Percentiles rank a stretch among this genome's conserved stretches.
Evolutionary conservation across 2,329 filamentous ascomycete genomes (phyloP).

Genomic region (Metarhizium humberi): DNA sequence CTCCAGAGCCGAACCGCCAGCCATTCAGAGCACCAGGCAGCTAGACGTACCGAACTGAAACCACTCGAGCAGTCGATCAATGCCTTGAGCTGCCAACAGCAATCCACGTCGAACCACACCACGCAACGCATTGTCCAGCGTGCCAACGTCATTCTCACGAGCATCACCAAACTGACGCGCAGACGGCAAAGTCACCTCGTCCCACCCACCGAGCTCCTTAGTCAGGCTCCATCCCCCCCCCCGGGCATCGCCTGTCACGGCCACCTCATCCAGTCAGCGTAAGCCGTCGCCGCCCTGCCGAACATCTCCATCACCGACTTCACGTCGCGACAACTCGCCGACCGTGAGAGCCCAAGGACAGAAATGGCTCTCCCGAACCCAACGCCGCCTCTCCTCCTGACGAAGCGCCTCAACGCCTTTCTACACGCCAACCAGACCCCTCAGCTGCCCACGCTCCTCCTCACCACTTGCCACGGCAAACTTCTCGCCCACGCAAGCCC

Average conservation of each 20-base stretch:
- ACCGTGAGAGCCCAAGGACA: background rate
- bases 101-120: background rate
- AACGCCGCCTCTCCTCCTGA: conserved; percentile 52
- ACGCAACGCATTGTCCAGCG: background rate
- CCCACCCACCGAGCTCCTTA: too few species aligned
- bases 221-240: too few species aligned
- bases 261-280: too few species aligned
- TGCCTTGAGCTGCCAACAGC: background rate
- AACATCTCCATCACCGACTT: background rate
- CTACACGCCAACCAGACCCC: conserved; percentile 48
- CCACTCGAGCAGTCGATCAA: too few species aligned
- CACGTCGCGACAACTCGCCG: background rate
- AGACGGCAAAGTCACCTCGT: background rate
- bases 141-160: background rate
- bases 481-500: conserved; percentile 53
- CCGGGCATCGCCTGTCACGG: too few species aligned
- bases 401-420: conserved; percentile 54
- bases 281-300: too few species aligned
- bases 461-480: conserved; percentile 52
- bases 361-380: conserved; percentile 28
- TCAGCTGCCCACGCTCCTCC: conserved; percentile 48
- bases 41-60: background rate
- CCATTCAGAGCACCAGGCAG: background rate
- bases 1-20: background rate
- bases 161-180: background rate